These are phyloP conservation scores for Nematocida parisii DNA, from an alignment of 371 early-diverging fungal genomes.

Conservation along the genomic window DNA sequence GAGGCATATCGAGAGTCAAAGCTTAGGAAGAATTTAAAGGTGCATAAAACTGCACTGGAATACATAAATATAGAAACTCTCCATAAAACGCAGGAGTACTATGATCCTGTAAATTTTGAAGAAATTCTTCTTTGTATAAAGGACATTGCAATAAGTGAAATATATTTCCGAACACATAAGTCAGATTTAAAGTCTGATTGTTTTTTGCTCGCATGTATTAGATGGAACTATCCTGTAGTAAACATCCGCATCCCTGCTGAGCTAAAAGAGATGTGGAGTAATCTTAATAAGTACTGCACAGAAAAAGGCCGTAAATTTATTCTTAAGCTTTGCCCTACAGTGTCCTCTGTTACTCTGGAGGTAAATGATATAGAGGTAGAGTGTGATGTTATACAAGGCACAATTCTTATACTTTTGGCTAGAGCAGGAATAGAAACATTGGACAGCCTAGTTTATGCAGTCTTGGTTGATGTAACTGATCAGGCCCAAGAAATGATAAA, in stretches of 20 bases:
- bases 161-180: slow-evolving; percentile 44
- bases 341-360: slow-evolving; percentile 25
- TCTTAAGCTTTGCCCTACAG: slow-evolving; percentile 36
- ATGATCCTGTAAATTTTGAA: slow-evolving; percentile 32
- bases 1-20: slow-evolving; percentile 4
- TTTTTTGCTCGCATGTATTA: slow-evolving; percentile 28
- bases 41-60: slow-evolving; percentile 1
- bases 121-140: slow-evolving; percentile 43
- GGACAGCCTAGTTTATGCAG: slow-evolving; percentile 13
- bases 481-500: background rate
- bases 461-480: slow-evolving; percentile 17
- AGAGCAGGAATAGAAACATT: background rate
- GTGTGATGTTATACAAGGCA: slow-evolving; percentile 42
- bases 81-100: slow-evolving; percentile 1
- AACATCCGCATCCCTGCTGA: slow-evolving; percentile 40
- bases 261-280: slow-evolving; percentile 33
- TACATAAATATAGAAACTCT: slow-evolving; percentile 48
- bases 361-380: slow-evolving; percentile 13
- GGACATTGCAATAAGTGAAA: slow-evolving; percentile 38
- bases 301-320: slow-evolving; percentile 45
- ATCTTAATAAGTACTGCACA: slow-evolving; percentile 31
- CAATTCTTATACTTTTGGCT: slow-evolving; percentile 42
- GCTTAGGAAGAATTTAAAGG: background rate
- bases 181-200: slow-evolving; percentile 7
- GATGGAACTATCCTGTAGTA: slow-evolving; percentile 50